Evolutionary conservation across 495 filamentous ascomycete genomes (phyloP).

Genomic region (Podospora australis): DNA sequence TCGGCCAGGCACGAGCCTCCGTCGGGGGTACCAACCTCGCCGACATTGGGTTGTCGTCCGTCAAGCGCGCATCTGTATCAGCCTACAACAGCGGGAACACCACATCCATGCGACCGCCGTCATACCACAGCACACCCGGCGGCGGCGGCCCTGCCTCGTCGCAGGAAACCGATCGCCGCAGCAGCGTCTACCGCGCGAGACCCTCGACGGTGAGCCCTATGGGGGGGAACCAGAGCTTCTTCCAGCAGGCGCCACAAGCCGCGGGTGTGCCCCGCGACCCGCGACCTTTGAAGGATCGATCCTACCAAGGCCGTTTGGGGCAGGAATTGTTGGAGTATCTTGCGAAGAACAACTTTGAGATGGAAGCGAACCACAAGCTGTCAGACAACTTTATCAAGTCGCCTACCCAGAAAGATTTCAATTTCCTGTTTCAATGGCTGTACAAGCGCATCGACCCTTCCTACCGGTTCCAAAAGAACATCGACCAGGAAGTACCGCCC

Average conservation of each 20-base stretch:
- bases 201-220: constrained; percentile 47
- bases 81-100: constrained; percentile 59
- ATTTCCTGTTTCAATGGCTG: constrained; percentile 93
- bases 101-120: constrained; percentile 49
- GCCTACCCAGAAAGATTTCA: constrained; percentile 98
- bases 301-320: constrained; percentile 72
- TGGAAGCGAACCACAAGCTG: constrained; percentile 91
- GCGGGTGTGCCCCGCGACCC: constrained; percentile 81
- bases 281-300: constrained; percentile 74
- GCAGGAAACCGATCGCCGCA: constrained; percentile 58
- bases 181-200: constrained; percentile 76
- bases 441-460: constrained; percentile 91
- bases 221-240: constrained; percentile 75
- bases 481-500: constrained; percentile 87
- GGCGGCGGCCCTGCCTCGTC: constrained; percentile 36
- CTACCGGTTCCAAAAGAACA: constrained; percentile 83
- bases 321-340: constrained; percentile 90
- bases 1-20: constrained; percentile 72
- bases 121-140: constrained; percentile 35
- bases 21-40: constrained; percentile 71
- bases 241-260: constrained; percentile 71
- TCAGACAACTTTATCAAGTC: constrained; percentile 80
- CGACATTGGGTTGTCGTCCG: constrained; percentile 73
- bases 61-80: constrained; percentile 77
- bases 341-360: constrained; percentile 85